These are phyloP conservation scores for Pyrenochaeta sp. DNA, from an alignment of 2,329 filamentous ascomycete species.

Conservation along the genomic window DNA sequence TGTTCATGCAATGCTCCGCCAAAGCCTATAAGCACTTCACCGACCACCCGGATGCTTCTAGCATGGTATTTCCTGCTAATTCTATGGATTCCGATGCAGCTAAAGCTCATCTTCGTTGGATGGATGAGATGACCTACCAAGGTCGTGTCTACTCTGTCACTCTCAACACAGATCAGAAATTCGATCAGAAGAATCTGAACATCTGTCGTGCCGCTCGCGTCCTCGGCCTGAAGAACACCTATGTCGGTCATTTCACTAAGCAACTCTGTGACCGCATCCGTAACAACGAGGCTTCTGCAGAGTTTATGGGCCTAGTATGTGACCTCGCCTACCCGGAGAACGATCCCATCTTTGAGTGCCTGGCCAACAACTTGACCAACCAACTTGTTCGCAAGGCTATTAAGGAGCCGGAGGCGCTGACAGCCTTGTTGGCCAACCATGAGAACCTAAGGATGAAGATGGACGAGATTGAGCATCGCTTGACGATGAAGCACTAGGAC, in stretches of 20 bases:
- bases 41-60: slow-evolving; percentile 16
- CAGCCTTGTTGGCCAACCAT: slow-evolving; percentile 14
- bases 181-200: slow-evolving; percentile 32
- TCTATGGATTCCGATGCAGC: slow-evolving; percentile 30
- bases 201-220: slow-evolving; percentile 35
- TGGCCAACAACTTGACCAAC: slow-evolving; percentile 35
- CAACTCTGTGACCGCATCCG: slow-evolving; percentile 40
- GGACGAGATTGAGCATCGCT: slow-evolving; percentile 16
- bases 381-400: not conserved
- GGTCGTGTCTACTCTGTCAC: slow-evolving; percentile 34
- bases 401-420: slow-evolving; percentile 3
- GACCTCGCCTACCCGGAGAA: slow-evolving; percentile 23
- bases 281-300: slow-evolving; percentile 12
- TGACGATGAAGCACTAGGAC: not conserved
- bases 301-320: slow-evolving; percentile 30
- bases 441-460: slow-evolving; percentile 13
- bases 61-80: slow-evolving; percentile 20
- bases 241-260: slow-evolving; percentile 42
- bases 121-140: slow-evolving; percentile 33
- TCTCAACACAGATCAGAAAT: slow-evolving; percentile 19
- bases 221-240: slow-evolving; percentile 38
- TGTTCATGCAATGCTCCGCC: slow-evolving; percentile 38
- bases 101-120: slow-evolving; percentile 29
- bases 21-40: slow-evolving; percentile 34
- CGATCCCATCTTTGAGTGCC: slow-evolving; percentile 40